phyloP scores from a whole-genome alignment of 495 filamentous ascomycete genomes.

The Cetradonia linearis region DNA sequence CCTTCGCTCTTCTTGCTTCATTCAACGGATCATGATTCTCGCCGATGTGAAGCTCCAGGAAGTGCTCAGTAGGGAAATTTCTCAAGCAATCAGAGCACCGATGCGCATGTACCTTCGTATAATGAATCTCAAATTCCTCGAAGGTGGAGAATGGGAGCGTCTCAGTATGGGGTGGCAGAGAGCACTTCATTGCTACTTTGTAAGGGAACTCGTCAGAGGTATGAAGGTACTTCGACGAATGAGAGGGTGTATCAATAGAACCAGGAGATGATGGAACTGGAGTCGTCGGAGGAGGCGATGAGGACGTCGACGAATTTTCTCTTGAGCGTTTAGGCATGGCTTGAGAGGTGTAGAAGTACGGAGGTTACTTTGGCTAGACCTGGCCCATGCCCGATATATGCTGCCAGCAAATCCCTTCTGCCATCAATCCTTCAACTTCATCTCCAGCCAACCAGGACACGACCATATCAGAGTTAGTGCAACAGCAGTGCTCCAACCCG shows the following conservation, averaged over 20 bases:
- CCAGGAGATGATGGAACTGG: conserved; percentile 27
- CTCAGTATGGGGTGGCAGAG: conserved; percentile 66
- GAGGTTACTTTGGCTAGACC: background rate
- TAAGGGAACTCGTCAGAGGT: conserved; percentile 10
- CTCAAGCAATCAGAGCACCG: conserved; percentile 72
- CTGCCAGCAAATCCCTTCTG: too few relatives aligned
- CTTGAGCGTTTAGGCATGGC: conserved; percentile 53
- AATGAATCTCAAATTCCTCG: conserved; percentile 81
- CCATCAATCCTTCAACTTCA: background rate
- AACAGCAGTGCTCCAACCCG: too few relatives aligned
- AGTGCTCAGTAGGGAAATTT: conserved; percentile 63
- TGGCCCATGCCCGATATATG: background rate
- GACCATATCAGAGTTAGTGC: background rate
- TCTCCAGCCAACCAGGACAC: background rate
- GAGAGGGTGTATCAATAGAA: conserved; percentile 17
- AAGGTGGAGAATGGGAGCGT: conserved; percentile 60
- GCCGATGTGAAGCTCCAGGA: conserved; percentile 75
- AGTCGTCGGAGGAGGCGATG: conserved; percentile 15
- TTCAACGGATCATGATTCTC: conserved; percentile 83
- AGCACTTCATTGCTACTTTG: conserved; percentile 53
- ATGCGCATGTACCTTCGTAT: conserved; percentile 69
- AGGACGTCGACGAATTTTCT: conserved; percentile 33
- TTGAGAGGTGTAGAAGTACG: conserved; percentile 2
- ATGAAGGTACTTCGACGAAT: conserved; percentile 27
- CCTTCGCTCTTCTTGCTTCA: conserved; percentile 58